phyloP scores from a whole-genome alignment of 768 basidiomycete species.

The Boletus rex-veris region DNA sequence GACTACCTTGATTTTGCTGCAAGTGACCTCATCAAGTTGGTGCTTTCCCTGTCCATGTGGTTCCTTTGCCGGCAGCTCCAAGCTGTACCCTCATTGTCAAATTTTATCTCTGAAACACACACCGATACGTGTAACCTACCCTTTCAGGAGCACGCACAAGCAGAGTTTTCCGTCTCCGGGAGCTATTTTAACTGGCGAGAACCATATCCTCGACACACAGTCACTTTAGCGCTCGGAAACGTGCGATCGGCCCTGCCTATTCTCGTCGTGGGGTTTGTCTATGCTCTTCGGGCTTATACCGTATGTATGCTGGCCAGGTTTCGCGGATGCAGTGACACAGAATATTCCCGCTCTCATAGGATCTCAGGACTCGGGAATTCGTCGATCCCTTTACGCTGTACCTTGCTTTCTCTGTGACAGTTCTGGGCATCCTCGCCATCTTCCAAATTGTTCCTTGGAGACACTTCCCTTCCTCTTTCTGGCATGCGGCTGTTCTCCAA shows the following conservation, averaged over 20 bases:
- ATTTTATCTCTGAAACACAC: slow-evolving; percentile 4
- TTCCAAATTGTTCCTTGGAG: slow-evolving; percentile 19
- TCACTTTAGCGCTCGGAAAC: slow-evolving; percentile 4
- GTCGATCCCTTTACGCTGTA: slow-evolving; percentile 22
- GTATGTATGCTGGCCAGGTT: slow-evolving; percentile 15
- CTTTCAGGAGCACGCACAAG: slow-evolving; percentile 6
- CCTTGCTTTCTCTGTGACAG: slow-evolving; percentile 22
- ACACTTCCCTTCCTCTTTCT: slow-evolving; percentile 22
- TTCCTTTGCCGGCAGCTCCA: slow-evolving; percentile 2
- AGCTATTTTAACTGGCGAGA: not conserved
- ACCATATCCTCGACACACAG: not conserved
- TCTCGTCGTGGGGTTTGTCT: slow-evolving; percentile 12
- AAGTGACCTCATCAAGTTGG: slow-evolving; percentile 19
- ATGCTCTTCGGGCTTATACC: slow-evolving; percentile 11
- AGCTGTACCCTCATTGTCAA: not conserved
- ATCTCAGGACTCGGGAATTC: slow-evolving; percentile 14
- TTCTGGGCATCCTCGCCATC: slow-evolving; percentile 19
- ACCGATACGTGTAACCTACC: slow-evolving; percentile 4
- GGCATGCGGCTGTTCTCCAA: slow-evolving; percentile 34
- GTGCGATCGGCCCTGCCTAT: slow-evolving; percentile 15
- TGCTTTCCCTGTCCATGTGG: slow-evolving; percentile 17
- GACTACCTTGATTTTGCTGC: slow-evolving; percentile 17
- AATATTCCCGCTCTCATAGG: slow-evolving; percentile 18
- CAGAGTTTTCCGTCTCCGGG: slow-evolving; percentile 1
- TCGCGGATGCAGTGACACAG: not conserved